Conservation (phyloP, 352 stramenopile species). For the Globisporangium irregulare region DNA sequence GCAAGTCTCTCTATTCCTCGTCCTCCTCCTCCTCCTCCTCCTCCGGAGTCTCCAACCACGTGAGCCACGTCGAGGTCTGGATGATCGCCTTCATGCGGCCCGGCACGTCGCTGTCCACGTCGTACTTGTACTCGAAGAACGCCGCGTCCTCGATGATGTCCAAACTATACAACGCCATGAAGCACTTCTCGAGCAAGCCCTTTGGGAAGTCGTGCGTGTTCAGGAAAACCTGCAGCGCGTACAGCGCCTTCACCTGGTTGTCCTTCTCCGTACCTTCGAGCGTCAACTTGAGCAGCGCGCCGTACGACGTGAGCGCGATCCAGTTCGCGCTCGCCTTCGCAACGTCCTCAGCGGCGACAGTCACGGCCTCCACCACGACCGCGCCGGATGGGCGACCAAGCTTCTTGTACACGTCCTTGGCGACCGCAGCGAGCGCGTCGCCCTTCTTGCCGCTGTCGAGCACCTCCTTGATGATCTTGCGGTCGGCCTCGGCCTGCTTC, state of each 20-base stretch:
- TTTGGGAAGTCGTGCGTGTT: slow-evolving; percentile 75
- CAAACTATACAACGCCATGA: slow-evolving; percentile 83
- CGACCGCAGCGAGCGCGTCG: slow-evolving; percentile 48
- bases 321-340: slow-evolving; percentile 80
- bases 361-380: slow-evolving; percentile 59
- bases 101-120: slow-evolving; percentile 65
- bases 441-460: slow-evolving; percentile 63
- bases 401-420: slow-evolving; percentile 54
- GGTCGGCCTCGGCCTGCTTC: slow-evolving; percentile 50
- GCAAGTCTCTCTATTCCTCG: slow-evolving; percentile 61
- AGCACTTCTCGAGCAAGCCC: slow-evolving; percentile 78
- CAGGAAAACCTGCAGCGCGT: slow-evolving; percentile 74
- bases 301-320: slow-evolving; percentile 62
- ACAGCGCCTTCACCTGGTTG: slow-evolving; percentile 70
- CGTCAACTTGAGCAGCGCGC: slow-evolving; percentile 53
- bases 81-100: slow-evolving; percentile 84
- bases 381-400: slow-evolving; percentile 37
- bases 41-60: slow-evolving; percentile 79
- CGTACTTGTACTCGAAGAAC: slow-evolving; percentile 88
- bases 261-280: slow-evolving; percentile 50
- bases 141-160: slow-evolving; percentile 77
- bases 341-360: slow-evolving; percentile 48
- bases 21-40: slow-evolving; percentile 71
- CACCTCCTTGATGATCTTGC: slow-evolving; percentile 55
- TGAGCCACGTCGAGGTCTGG: slow-evolving; percentile 77